Conservation (phyloP, 2,329 filamentous ascomycete species). For the Pseudocercospora pini-densiflorae region DNA sequence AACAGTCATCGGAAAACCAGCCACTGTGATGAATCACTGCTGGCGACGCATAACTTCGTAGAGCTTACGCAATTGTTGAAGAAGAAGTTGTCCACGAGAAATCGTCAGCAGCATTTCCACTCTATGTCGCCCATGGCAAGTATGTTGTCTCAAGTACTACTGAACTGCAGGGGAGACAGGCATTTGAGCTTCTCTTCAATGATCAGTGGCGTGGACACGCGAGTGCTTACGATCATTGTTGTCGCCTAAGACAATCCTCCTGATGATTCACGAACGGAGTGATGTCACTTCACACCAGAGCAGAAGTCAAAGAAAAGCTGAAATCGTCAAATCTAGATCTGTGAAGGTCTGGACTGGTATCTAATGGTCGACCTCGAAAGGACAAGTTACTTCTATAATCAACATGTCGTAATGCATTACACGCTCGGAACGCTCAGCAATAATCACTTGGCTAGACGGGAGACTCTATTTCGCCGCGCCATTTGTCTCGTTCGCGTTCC, state of each 20-base stretch:
- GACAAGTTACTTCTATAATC: not conserved
- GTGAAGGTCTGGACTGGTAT: not conserved
- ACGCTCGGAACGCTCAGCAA: not conserved
- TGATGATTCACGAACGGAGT: not conserved
- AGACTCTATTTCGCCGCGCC: not conserved
- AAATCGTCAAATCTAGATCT: not conserved
- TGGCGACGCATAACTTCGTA: too few species aligned
- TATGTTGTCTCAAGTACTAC: too few species aligned
- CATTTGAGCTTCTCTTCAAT: not conserved
- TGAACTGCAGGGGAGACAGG: too few species aligned
- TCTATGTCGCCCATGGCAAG: too few species aligned
- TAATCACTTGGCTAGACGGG: not conserved
- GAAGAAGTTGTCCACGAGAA: too few species aligned
- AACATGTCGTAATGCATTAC: not conserved
- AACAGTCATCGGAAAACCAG: too few species aligned
- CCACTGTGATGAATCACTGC: too few species aligned
- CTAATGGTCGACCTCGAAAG: not conserved
- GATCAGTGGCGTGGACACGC: not conserved
- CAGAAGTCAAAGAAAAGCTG: not conserved
- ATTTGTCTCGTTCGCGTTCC: conserved; percentile 17
- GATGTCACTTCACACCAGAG: not conserved
- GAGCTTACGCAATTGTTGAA: too few species aligned
- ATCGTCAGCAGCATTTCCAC: too few species aligned
- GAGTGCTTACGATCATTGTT: not conserved
- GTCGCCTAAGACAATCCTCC: not conserved